Percentiles rank a stretch among this genome's conserved stretches.
Conservation (phyloP, 2,329 filamentous ascomycete genomes). For the Tolypocladium guangdongense region DNA sequence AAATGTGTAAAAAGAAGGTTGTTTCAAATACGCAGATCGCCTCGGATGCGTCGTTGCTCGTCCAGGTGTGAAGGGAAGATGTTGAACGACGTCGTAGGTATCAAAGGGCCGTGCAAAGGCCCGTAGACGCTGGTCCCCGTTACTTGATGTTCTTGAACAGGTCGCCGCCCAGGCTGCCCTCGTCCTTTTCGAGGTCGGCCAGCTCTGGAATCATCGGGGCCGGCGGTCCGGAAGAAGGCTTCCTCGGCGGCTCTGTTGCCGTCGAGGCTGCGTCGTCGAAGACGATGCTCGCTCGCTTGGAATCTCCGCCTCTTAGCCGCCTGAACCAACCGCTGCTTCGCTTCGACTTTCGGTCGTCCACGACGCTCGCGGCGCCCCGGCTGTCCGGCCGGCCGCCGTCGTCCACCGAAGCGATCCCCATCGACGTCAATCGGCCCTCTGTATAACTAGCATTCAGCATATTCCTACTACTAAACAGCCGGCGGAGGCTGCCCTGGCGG, state of each 20-base stretch:
- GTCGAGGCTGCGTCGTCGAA: conserved; percentile 23
- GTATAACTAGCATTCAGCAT: conserved; percentile 42
- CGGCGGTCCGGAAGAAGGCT: conserved; percentile 36
- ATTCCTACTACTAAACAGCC: conserved; percentile 44
- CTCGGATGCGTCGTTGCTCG: conserved; percentile 14
- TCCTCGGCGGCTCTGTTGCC: conserved; percentile 7
- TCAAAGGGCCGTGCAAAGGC: background rate
- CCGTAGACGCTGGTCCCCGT: conserved; percentile 3
- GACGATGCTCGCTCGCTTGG: conserved; percentile 30
- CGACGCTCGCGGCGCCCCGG: conserved; percentile 35
- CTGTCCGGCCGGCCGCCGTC: conserved; percentile 35
- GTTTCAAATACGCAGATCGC: conserved; percentile 7
- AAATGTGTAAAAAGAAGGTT: background rate
- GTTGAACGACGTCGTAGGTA: conserved; percentile 4
- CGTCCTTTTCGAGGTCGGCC: conserved; percentile 37
- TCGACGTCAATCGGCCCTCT: conserved; percentile 34
- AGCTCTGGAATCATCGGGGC: conserved; percentile 53
- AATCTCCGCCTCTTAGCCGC: conserved; percentile 32
- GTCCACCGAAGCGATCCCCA: conserved; percentile 20
- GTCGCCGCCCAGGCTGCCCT: conserved; percentile 36
- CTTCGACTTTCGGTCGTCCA: conserved; percentile 43
- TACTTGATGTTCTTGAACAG: conserved; percentile 51
- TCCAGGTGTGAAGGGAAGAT: conserved; percentile 13
- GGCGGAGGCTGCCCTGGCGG: conserved; percentile 45
- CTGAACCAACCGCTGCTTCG: conserved; percentile 50